Conservation (phyloP, 1,284 basidiomycete species). For the Leccinum subfulvum region DNA sequence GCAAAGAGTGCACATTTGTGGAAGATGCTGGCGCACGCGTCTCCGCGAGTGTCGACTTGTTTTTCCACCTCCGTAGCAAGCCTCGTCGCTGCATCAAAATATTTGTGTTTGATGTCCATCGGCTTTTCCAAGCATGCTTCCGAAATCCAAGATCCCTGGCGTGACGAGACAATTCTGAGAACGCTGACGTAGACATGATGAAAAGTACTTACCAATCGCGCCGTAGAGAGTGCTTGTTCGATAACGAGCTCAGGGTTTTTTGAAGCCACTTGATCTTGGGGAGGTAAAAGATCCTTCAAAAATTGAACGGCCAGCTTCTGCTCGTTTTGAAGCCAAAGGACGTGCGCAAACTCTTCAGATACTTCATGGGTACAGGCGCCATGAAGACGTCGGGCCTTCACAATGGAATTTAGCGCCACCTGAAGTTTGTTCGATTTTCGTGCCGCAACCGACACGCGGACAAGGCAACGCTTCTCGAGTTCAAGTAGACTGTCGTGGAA, state of each 20-base stretch:
- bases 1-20: conserved; percentile 88
- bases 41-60: conserved; percentile 16
- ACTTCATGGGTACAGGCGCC: conserved; percentile 49
- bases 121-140: conserved; percentile 85
- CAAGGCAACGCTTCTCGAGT: conserved; percentile 70
- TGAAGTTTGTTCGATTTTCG: conserved; percentile 71
- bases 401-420: conserved; percentile 83
- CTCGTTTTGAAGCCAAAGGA: conserved; percentile 88
- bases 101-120: conserved; percentile 66
- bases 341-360: conserved; percentile 83
- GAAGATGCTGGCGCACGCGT: conserved; percentile 64
- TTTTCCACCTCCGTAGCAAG: conserved; percentile 37
- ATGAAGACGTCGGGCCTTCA: conserved; percentile 71
- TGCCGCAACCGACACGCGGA: conserved; percentile 75
- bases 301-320: conserved; percentile 81
- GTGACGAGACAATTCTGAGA: conserved; percentile 3
- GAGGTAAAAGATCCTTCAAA: conserved; percentile 51
- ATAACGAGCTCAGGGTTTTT: conserved; percentile 16
- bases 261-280: conserved; percentile 16
- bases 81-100: conserved; percentile 65
- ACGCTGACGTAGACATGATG: background rate
- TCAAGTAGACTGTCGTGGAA: conserved; percentile 53
- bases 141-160: conserved; percentile 85
- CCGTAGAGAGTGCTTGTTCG: conserved; percentile 50
- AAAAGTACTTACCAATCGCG: conserved; percentile 55